Evolutionary conservation across 208 protist species (phyloP).

Genomic region (Zelonia costaricensis): DNA sequence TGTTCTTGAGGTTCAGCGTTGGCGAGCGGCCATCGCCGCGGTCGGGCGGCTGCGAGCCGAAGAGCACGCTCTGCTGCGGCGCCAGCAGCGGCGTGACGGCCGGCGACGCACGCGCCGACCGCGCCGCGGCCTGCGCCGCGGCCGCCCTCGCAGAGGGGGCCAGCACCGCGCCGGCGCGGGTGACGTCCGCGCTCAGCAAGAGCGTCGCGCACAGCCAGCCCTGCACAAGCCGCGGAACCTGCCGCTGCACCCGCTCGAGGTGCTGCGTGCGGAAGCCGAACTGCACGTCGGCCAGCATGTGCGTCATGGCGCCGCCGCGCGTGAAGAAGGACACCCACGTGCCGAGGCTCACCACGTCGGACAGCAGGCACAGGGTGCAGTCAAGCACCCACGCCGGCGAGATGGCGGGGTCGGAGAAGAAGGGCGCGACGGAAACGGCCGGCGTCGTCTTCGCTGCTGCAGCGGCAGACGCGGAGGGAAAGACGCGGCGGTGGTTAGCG

Average conservation of each 20-base stretch:
- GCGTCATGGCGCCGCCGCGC: slow-evolving; percentile 54
- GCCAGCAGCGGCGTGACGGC: slow-evolving; percentile 13
- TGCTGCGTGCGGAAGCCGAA: slow-evolving; percentile 70
- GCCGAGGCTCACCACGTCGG: slow-evolving; percentile 69
- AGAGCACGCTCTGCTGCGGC: slow-evolving; percentile 17
- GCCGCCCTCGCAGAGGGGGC: slow-evolving; percentile 5
- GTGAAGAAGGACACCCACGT: slow-evolving; percentile 75
- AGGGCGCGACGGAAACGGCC: slow-evolving; percentile 13
- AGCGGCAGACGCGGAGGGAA: slow-evolving; percentile 17
- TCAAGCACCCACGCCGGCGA: slow-evolving; percentile 75
- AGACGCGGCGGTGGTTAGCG: slow-evolving; percentile 39
- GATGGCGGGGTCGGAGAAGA: slow-evolving; percentile 31
- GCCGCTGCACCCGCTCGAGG: slow-evolving; percentile 57
- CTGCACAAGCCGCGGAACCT: slow-evolving; percentile 61
- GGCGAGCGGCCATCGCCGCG: slow-evolving; percentile 11
- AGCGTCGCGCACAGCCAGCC: slow-evolving; percentile 67
- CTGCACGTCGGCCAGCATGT: slow-evolving; percentile 44
- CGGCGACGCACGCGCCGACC: background rate
- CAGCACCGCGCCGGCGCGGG: slow-evolving; percentile 34
- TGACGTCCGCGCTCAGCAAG: slow-evolving; percentile 40
- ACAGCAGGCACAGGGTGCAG: slow-evolving; percentile 50
- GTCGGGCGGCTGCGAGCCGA: slow-evolving; percentile 11
- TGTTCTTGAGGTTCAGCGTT: background rate
- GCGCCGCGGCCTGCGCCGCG: slow-evolving; percentile 4
- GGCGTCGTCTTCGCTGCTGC: slow-evolving; percentile 1